A percentile compares a stretch with the other conserved stretches of the same genome.
Evolutionary conservation across 1,139 yeast genomes (phyloP).

Genomic region (Scheffersomyces insectosa): DNA sequence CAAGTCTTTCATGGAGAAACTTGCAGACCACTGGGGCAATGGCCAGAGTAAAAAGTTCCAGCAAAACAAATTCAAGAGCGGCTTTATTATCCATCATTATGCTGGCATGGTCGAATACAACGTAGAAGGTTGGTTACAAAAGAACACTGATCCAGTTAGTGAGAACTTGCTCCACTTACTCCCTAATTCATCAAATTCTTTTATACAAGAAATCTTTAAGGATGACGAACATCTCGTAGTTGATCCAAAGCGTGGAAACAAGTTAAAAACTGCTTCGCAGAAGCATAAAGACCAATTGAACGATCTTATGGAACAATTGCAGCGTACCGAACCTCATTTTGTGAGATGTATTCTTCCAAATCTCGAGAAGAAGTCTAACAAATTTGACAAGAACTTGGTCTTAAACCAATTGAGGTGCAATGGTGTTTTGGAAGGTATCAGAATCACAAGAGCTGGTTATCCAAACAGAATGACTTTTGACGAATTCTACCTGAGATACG

Average conservation of each 20-base stretch:
- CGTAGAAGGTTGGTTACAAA: constrained; percentile 90
- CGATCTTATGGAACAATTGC: constrained; percentile 70
- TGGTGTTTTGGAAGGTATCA: constrained; percentile 96
- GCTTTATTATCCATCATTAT: constrained; percentile 84
- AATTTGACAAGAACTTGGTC: constrained; percentile 75
- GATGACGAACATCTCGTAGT: constrained; percentile 21
- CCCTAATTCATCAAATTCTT: constrained; percentile 54
- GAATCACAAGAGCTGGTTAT: constrained; percentile 96
- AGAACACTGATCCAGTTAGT: constrained; percentile 90
- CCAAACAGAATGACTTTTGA: constrained; percentile 88
- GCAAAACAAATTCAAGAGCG: constrained; percentile 67
- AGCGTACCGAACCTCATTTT: constrained; percentile 90
- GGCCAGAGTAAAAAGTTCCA: constrained; percentile 61
- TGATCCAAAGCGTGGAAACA: constrained; percentile 16
- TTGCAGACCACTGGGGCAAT: constrained; percentile 61
- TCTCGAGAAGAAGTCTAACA: constrained; percentile 65
- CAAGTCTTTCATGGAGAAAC: constrained; percentile 76
- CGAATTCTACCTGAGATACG: constrained; percentile 76
- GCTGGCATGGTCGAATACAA: constrained; percentile 95
- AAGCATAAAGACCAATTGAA: constrained; percentile 81
- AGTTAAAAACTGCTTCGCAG: constrained; percentile 80
- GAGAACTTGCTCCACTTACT: constrained; percentile 67
- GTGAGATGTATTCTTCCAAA: constrained; percentile 96
- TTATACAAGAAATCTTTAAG: constrained; percentile 35
- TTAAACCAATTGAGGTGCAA: constrained; percentile 91